These are phyloP conservation scores for Lathyrus sativus DNA, from an alignment of 306 rosid species.

Conservation along the genomic window DNA sequence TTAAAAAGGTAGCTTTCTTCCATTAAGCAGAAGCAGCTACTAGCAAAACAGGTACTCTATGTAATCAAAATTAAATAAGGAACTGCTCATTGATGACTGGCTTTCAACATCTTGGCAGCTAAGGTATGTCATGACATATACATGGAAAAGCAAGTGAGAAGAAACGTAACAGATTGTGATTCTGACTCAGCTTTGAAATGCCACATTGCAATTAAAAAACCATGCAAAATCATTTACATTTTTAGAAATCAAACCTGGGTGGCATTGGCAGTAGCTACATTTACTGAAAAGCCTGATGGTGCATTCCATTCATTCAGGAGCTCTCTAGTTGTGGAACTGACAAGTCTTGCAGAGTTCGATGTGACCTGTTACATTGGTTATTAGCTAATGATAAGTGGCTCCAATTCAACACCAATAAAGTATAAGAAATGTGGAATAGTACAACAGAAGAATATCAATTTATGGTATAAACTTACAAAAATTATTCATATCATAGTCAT, in stretches of 20 bases:
- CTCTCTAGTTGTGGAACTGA: conserved; percentile 81
- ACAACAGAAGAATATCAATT: conserved; percentile 10
- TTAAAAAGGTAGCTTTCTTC: neutral
- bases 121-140: conserved; percentile 10
- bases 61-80: neutral
- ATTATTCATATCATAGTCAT: neutral
- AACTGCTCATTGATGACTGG: conserved; percentile 11
- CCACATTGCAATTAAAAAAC: conserved; percentile 16
- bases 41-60: neutral
- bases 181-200: conserved; percentile 24
- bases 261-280: conserved; percentile 95
- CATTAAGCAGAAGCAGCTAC: conserved; percentile 14
- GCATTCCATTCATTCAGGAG: conserved; percentile 82
- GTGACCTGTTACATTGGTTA: conserved; percentile 60
- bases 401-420: conserved; percentile 7
- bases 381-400: conserved; percentile 29
- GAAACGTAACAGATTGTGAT: neutral
- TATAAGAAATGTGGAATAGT: conserved; percentile 2
- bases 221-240: conserved; percentile 10
- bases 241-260: conserved; percentile 68
- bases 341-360: conserved; percentile 79
- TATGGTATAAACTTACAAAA: conserved; percentile 2
- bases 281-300: conserved; percentile 80
- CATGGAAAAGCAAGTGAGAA: conserved; percentile 1
- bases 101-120: conserved; percentile 9